Percentiles rank a stretch among this genome's conserved stretches.
Conservation (phyloP, 1,284 basidiomycete genomes). For the Mrakiaceae sp. region DNA sequence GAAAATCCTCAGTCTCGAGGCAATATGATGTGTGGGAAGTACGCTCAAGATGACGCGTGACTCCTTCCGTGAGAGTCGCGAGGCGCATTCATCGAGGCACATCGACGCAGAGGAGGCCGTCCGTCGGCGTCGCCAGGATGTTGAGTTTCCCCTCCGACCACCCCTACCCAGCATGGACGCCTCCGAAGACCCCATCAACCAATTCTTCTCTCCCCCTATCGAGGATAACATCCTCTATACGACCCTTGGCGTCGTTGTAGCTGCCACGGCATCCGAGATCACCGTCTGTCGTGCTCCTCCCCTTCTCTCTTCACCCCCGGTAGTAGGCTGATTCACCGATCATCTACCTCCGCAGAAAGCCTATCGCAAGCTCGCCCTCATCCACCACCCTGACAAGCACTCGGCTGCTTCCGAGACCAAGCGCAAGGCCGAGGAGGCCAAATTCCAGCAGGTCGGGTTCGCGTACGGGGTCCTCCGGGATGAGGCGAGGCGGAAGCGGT, state of each 20-base stretch:
- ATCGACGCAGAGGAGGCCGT: too few species aligned
- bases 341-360: constrained; percentile 43
- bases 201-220: constrained; percentile 58
- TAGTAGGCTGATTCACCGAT: not conserved
- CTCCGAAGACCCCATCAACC: constrained; percentile 51
- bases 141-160: too few species aligned
- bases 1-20: too few species aligned
- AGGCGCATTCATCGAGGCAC: too few species aligned
- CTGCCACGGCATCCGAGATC: constrained; percentile 53
- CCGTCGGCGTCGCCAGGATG: too few species aligned
- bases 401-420: constrained; percentile 46
- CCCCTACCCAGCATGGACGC: constrained; percentile 41
- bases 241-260: constrained; percentile 48
- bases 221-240: constrained; percentile 52
- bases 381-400: constrained; percentile 83
- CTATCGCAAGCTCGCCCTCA: constrained; percentile 70
- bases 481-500: constrained; percentile 52
- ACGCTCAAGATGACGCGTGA: too few species aligned
- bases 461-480: constrained; percentile 79
- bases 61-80: too few species aligned
- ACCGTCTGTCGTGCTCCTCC: constrained; percentile 23
- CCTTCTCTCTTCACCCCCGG: not conserved
- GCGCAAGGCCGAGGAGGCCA: constrained; percentile 51
- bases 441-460: constrained; percentile 83
- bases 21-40: too few species aligned